phyloP scores from a whole-genome alignment of 179 eudicot genomes.

The Silene coronaria region DNA sequence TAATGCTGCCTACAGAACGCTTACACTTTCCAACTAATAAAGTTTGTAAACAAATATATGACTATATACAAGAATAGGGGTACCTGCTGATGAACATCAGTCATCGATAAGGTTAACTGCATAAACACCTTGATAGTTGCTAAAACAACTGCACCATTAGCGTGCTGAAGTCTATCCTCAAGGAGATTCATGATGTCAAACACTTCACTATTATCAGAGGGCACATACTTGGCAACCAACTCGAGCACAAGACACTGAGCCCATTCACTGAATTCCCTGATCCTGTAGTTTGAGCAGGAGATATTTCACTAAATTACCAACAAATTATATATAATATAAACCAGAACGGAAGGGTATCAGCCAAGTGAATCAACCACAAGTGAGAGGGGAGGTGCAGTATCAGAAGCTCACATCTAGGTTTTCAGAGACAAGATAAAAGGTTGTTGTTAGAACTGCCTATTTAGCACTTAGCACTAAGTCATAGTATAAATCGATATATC shows the following conservation, averaged over 20 bases:
- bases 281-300: constrained; percentile 41
- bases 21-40: not conserved
- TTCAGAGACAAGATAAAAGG: not conserved
- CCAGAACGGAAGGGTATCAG: constrained; percentile 20
- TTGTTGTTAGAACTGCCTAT: not conserved
- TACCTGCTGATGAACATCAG: constrained; percentile 99
- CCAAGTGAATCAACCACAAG: not conserved
- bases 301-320: not conserved
- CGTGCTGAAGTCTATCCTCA: constrained; percentile 99
- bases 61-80: not conserved
- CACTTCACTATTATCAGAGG: constrained; percentile 76
- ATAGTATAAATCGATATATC: not conserved
- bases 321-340: constrained; percentile 9
- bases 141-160: constrained; percentile 95
- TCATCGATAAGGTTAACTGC: constrained; percentile 90
- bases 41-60: not conserved
- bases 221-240: constrained; percentile 85
- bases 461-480: not conserved
- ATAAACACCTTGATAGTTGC: constrained; percentile 90
- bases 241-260: constrained; percentile 95
- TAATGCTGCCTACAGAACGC: not conserved
- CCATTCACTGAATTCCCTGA: constrained; percentile 94
- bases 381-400: not conserved
- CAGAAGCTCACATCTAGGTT: constrained; percentile 1
- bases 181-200: constrained; percentile 99